Percentiles rank a stretch among this genome's conserved stretches.
Evolutionary conservation across 2,329 filamentous ascomycete genomes (phyloP).

Genomic region (Biscogniauxia marginata): DNA sequence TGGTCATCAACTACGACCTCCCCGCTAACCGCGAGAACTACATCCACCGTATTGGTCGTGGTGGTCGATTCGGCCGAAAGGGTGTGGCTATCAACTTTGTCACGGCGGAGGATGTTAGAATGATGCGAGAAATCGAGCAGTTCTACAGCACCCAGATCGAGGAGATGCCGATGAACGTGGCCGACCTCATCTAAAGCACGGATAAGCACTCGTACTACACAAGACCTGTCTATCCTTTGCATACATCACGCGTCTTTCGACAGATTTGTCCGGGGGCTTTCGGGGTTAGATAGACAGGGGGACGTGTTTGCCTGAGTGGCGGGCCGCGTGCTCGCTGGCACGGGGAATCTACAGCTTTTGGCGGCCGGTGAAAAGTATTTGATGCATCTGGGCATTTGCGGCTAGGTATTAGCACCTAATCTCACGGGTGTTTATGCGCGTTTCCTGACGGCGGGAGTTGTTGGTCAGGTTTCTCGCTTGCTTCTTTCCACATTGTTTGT

Average conservation of each 20-base stretch:
- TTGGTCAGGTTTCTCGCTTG: constrained; percentile 28
- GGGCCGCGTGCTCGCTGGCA: constrained; percentile 20
- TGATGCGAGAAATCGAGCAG: constrained; percentile 99
- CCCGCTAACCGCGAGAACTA: constrained; percentile 99
- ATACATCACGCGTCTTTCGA: constrained; percentile 25
- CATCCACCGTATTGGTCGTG: constrained; percentile 99
- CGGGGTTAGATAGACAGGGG: constrained; percentile 30
- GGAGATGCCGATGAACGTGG: constrained; percentile 98
- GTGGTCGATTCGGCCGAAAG: constrained; percentile 99
- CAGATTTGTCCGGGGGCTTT: constrained; percentile 24
- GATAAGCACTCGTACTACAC: constrained; percentile 10
- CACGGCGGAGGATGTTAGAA: constrained; percentile 96
- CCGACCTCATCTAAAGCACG: constrained; percentile 66
- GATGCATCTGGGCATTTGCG: constrained; percentile 33
- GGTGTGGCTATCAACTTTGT: constrained; percentile 99
- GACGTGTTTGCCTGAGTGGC: constrained; percentile 15
- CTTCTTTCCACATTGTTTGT: constrained; percentile 30
- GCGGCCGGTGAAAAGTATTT: constrained; percentile 29
- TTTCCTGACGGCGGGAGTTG: constrained; percentile 27
- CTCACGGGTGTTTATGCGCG: constrained; percentile 25
- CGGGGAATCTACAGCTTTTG: constrained; percentile 16
- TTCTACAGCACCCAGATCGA: constrained; percentile 99
- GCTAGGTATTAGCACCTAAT: constrained; percentile 34
- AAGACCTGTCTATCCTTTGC: constrained; percentile 25
- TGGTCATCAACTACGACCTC: constrained; percentile 99